These are phyloP conservation scores for Phoma sp. DNA, from an alignment of 2,329 filamentous ascomycete genomes.

Conservation along the genomic window DNA sequence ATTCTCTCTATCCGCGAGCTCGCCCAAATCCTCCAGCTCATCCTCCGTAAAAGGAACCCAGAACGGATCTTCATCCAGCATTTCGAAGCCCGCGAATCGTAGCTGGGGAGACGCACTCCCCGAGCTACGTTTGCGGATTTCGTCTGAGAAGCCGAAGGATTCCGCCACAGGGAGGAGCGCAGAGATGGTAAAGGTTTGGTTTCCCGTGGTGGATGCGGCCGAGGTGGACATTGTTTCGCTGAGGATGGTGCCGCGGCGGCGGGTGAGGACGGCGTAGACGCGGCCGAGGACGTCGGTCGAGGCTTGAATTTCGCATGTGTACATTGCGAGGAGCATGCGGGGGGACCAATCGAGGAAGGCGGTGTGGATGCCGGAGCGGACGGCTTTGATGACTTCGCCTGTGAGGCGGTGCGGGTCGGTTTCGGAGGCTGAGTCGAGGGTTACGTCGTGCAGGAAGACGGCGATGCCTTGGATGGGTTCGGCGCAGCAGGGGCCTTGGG, in stretches of 20 bases:
- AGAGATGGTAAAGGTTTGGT: constrained; percentile 93
- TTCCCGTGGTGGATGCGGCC: constrained; percentile 91
- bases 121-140: constrained; percentile 92
- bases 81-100: constrained; percentile 90
- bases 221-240: constrained; percentile 92
- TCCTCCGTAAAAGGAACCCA: constrained; percentile 98
- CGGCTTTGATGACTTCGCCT: constrained; percentile 89
- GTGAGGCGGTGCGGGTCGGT: constrained; percentile 81
- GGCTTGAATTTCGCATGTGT: constrained; percentile 96
- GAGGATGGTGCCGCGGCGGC: constrained; percentile 86
- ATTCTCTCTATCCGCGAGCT: constrained; percentile 92
- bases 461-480: constrained; percentile 94
- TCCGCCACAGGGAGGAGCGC: constrained; percentile 90
- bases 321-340: constrained; percentile 95
- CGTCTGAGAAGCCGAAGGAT: constrained; percentile 94
- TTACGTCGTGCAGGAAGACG: constrained; percentile 84
- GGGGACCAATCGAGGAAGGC: constrained; percentile 97
- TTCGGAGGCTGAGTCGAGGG: constrained; percentile 61
- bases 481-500: constrained; percentile 87
- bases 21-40: constrained; percentile 93
- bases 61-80: constrained; percentile 94
- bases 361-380: constrained; percentile 81
- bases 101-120: constrained; percentile 92
- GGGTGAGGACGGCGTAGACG: constrained; percentile 97
- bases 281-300: constrained; percentile 93